Percentiles rank a stretch among this genome's conserved stretches.
Evolutionary conservation across 2,329 filamentous ascomycete genomes (phyloP).

Genomic region (Penicillium olsonii): DNA sequence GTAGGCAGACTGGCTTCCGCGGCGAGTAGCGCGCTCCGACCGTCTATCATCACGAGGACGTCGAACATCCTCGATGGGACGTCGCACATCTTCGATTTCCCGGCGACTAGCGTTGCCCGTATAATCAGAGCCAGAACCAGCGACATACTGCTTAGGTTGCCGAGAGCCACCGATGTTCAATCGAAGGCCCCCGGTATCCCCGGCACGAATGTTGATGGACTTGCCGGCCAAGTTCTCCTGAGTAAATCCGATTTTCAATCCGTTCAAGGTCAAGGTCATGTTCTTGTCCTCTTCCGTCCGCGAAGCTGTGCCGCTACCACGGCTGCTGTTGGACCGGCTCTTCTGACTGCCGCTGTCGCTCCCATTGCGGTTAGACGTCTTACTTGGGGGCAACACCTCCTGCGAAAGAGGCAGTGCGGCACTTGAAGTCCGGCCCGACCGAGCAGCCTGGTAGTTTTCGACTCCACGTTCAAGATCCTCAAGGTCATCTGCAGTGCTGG

Average conservation of each 20-base stretch:
- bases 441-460: slow-evolving; percentile 44
- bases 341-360: slow-evolving; percentile 46
- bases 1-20: slow-evolving; percentile 42
- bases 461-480: slow-evolving; percentile 40
- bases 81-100: slow-evolving; percentile 36
- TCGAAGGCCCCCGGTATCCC: slow-evolving; percentile 39
- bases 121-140: slow-evolving; percentile 31
- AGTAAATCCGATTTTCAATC: slow-evolving; percentile 42
- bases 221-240: slow-evolving; percentile 40
- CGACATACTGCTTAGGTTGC: slow-evolving; percentile 38
- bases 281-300: slow-evolving; percentile 40
- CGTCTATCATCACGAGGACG: slow-evolving; percentile 36
- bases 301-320: slow-evolving; percentile 37
- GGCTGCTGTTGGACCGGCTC: slow-evolving; percentile 44
- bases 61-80: slow-evolving; percentile 34
- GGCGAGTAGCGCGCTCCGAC: slow-evolving; percentile 40
- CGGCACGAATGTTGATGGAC: slow-evolving; percentile 41
- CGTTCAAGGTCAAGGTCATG: slow-evolving; percentile 43
- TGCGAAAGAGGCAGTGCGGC: slow-evolving; percentile 34
- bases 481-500: slow-evolving; percentile 25
- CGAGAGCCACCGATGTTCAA: slow-evolving; percentile 42
- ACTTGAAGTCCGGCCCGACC: slow-evolving; percentile 23
- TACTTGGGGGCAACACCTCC: slow-evolving; percentile 37
- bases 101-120: slow-evolving; percentile 32
- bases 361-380: slow-evolving; percentile 30